phyloP scores from a whole-genome alignment of 2,329 filamentous ascomycete species.

The Salinomyces thailandicus region DNA sequence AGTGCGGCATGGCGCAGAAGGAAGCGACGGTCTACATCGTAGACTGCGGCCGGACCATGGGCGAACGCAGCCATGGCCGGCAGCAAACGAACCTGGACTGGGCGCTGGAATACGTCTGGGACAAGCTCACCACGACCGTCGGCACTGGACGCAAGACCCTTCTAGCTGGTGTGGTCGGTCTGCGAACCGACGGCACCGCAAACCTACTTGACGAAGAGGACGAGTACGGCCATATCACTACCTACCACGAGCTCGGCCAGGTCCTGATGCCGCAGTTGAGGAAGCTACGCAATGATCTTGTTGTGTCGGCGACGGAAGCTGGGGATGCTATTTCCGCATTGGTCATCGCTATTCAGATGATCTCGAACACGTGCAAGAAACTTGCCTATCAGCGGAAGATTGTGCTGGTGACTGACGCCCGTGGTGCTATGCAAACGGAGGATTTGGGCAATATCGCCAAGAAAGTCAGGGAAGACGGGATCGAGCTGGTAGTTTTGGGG shows the following conservation, averaged over 20 bases:
- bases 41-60: conserved; percentile 82
- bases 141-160: conserved; percentile 63
- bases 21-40: conserved; percentile 88
- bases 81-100: conserved; percentile 75
- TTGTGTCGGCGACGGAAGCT: conserved; percentile 53
- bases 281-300: conserved; percentile 51
- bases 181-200: conserved; percentile 65
- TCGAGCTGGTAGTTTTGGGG: conserved; percentile 71
- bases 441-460: conserved; percentile 58
- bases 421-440: conserved; percentile 60
- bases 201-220: conserved; percentile 58
- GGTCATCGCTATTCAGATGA: conserved; percentile 79
- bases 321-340: conserved; percentile 84
- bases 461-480: conserved; percentile 64
- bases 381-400: conserved; percentile 74
- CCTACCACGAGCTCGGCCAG: conserved; percentile 56
- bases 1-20: conserved; percentile 91
- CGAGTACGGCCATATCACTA: conserved; percentile 70
- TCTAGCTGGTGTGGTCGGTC: conserved; percentile 66
- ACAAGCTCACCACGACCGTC: conserved; percentile 69
- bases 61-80: conserved; percentile 57
- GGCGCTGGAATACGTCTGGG: conserved; percentile 87
- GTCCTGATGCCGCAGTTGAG: conserved; percentile 60
- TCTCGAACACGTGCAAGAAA: conserved; percentile 65
- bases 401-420: conserved; percentile 74